Base-by-base conservation (phyloP, 106 monocot genomes). In the Alisma plantagoaquatica region DNA sequence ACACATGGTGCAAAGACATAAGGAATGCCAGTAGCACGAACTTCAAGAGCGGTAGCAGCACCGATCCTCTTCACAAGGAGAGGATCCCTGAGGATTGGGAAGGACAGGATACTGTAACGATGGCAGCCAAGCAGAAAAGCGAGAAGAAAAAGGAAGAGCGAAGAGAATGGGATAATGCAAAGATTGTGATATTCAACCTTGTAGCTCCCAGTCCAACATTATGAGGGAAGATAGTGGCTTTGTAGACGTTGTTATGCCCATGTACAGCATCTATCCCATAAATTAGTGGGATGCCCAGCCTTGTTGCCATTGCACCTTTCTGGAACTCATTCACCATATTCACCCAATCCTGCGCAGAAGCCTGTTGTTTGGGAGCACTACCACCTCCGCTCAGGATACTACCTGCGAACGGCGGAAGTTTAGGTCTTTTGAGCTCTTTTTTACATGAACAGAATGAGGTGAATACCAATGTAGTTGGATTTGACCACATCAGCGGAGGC, bases 181-280 rank as follows among this genome's bases (percentile, higher is more conserved):
- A n/a, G n/a, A n/a, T n/a, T n/a, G n/a, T n/a, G n/a, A n/a, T n/a
- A n/a, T n/a, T n/a, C n/a, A n/a, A 64, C 88, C 88, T 79, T 18
- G 88, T 71, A 43, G 70, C 83, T 43, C 88, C 88, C 29, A 89
- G 88, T 14, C 83, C 88, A 29, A 89, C 46, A 48, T 89, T 89
- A 51, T 89, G 88, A 4, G 88, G 88, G 61, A 89, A 89, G 10
- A 89, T 74, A 0, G 88, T 89, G 20, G 88, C 83, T 6, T 71
- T 74, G 70, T 76, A 83, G 43, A 79, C 88, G 16, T 67, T 89
- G 43, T 83, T 83, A 54, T 89, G 76, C 14, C 88, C 88, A 62
- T 89, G 88, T 53, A 89, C 76, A 11, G 88, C 88, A 44, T 89
- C 88, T 33, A 88, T 83, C 2, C 83, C 88, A 49, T 83, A 88